phyloP scores from a whole-genome alignment of 179 eudicot species.

The Drosera spatulata region DNA sequence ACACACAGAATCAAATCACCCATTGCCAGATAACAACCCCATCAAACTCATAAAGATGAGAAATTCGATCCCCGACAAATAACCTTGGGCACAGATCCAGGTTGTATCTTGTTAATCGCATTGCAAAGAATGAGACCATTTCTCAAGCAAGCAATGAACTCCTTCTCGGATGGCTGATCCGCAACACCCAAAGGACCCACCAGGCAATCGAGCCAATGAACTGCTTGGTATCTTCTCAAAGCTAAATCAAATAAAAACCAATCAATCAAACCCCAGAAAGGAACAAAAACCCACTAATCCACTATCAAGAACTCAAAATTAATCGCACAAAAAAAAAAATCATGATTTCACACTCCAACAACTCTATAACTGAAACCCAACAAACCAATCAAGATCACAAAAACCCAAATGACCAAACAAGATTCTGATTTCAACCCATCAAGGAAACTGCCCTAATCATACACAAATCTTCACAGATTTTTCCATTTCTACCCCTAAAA shows the following conservation, averaged over 20 bases:
- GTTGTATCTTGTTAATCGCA: conserved; percentile 70
- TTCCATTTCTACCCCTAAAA: neutral
- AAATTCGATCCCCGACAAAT: neutral
- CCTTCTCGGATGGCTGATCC: conserved; percentile 55
- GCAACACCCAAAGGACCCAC: conserved; percentile 65
- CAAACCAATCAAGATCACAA: neutral
- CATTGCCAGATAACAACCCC: neutral
- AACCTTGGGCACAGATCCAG: conserved; percentile 90
- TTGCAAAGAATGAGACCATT: conserved; percentile 82
- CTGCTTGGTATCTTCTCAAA: conserved; percentile 67
- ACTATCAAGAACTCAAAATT: neutral
- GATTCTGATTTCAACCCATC: too few species aligned
- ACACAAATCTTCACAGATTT: too few species aligned
- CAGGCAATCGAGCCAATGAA: conserved; percentile 61
- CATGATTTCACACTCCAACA: neutral
- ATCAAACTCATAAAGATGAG: neutral
- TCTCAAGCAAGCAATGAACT: conserved; percentile 92
- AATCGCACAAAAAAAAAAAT: neutral
- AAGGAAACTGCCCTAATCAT: too few species aligned
- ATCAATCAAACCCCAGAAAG: too few species aligned
- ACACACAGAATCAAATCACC: conserved; percentile 9
- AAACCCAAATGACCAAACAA: too few species aligned
- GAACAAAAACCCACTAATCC: too few species aligned
- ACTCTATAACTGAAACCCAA: neutral
- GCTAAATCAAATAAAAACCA: conserved; percentile 21